Conservation (phyloP, 192 early-diverging fungal species). For the Coemansia reversa region DNA sequence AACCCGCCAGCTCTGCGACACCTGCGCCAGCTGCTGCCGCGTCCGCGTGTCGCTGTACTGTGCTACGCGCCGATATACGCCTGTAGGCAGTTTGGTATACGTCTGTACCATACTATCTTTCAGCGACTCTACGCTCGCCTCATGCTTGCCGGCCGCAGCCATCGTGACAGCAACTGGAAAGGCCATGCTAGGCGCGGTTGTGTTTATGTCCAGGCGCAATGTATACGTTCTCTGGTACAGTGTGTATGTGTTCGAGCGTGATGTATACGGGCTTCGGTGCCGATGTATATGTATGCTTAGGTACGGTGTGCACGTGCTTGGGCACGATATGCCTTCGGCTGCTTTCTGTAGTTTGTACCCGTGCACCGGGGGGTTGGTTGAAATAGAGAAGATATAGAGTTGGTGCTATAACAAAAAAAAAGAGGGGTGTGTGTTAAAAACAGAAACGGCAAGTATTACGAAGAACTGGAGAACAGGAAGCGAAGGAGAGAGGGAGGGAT, state of each 20-base stretch:
- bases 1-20: conserved; percentile 53
- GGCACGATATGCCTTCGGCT: neutral
- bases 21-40: conserved; percentile 43
- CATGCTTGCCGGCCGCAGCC: conserved; percentile 23
- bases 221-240: neutral
- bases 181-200: conserved; percentile 14
- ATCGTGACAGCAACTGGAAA: conserved; percentile 20
- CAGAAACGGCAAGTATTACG: neutral
- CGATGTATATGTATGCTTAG: neutral
- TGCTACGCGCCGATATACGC: conserved; percentile 48
- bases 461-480: neutral
- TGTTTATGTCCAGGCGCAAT: too few species aligned
- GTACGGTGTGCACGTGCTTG: neutral
- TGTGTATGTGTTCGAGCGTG: neutral
- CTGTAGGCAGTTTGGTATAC: conserved; percentile 41
- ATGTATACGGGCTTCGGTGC: neutral
- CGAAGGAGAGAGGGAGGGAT: conserved; percentile 8
- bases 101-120: conserved; percentile 32
- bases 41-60: conserved; percentile 49
- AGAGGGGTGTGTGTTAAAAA: neutral
- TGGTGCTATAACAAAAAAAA: neutral
- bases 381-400: neutral
- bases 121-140: conserved; percentile 28
- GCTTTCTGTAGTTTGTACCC: neutral
- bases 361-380: neutral